These are phyloP conservation scores for Rubia yunnanensis DNA, from an alignment of 257 asterid genomes.

Conservation along the genomic window DNA sequence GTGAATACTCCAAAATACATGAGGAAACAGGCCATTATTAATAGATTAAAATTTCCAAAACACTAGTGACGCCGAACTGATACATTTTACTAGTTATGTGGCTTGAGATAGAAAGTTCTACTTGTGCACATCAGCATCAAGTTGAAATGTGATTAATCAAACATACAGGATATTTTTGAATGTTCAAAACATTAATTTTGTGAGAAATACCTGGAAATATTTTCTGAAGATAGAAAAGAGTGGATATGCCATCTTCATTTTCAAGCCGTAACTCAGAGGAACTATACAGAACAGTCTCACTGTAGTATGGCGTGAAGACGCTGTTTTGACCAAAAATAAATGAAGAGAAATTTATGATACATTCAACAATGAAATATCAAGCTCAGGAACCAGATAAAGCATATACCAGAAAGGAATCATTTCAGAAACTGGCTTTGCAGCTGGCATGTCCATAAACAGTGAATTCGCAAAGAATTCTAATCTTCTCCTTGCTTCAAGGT, in stretches of 20 bases:
- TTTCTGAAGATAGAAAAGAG: constrained; percentile 87
- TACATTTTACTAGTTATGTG: background rate
- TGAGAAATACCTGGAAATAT: constrained; percentile 76
- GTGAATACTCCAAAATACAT: background rate
- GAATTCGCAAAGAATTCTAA: constrained; percentile 85
- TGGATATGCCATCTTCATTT: constrained; percentile 98
- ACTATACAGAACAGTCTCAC: constrained; percentile 97
- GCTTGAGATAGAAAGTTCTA: background rate
- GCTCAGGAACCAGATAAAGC: background rate
- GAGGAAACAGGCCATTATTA: background rate
- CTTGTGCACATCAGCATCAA: background rate
- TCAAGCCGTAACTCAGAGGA: constrained; percentile 77
- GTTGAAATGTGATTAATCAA: background rate
- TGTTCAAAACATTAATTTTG: background rate
- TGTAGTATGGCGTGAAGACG: constrained; percentile 98
- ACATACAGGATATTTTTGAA: background rate
- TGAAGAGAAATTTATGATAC: constrained; percentile 20
- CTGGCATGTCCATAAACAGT: constrained; percentile 91
- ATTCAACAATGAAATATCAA: constrained; percentile 6
- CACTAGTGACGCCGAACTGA: background rate
- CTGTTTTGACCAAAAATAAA: constrained; percentile 35
- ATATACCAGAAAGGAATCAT: constrained; percentile 90
- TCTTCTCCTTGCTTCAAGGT: constrained; percentile 95
- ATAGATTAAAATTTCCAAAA: background rate
- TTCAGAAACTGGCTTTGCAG: constrained; percentile 84